Base-by-base conservation (phyloP, 176 grass and related monocot species). In the Oryza punctata region DNA sequence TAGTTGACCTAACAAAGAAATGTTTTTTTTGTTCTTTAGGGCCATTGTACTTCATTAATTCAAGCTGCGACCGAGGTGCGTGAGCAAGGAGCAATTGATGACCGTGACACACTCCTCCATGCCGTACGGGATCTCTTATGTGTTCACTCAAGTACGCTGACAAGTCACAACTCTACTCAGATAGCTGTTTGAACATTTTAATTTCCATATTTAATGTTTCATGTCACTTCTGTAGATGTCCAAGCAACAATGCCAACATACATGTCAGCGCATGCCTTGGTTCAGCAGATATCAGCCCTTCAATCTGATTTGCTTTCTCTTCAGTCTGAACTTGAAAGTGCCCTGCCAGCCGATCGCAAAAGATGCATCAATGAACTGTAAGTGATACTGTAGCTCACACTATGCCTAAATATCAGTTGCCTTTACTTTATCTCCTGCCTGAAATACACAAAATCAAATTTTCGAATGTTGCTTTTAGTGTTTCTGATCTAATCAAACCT, bases 311-410 rank as follows among this genome's bases (percentile, higher is more conserved):
- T 99, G 87, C 82, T 85, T 19, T 90, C 93, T 84, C 96, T 96
- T 85, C 96, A 94, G 66, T 95, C 89, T 78, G 93, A 99, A 83
- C 93, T 99, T 76, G 96, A 96, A 91, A 99, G 85, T 72, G 87
- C 89, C 33, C 91, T 96, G 79, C 93, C 93, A 63, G 89, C 86
- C 89, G 93, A 99, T 44, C 67, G 91, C 33, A 96, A 91, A 92
- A 90, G 87, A 96, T 99, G 91, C 43, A 99, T 99, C 67, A 96
- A 96, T 92, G 91, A 99, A 66, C 66, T 99, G 93, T 96, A 90
- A 91, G 96, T 93, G 47, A 59, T 83, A 67, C 23, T 54, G 76
- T 59, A 30, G 2, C 54, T 63, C 28, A 7, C 50, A 54, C 50
- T 54, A 52, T 73, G 33, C 38, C 47, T 50, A 50, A 88, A 64